Percentiles rank a stretch among this genome's conserved stretches.
Conservation (phyloP, 139 green algal species). For the Mychonastes homosphaera region DNA sequence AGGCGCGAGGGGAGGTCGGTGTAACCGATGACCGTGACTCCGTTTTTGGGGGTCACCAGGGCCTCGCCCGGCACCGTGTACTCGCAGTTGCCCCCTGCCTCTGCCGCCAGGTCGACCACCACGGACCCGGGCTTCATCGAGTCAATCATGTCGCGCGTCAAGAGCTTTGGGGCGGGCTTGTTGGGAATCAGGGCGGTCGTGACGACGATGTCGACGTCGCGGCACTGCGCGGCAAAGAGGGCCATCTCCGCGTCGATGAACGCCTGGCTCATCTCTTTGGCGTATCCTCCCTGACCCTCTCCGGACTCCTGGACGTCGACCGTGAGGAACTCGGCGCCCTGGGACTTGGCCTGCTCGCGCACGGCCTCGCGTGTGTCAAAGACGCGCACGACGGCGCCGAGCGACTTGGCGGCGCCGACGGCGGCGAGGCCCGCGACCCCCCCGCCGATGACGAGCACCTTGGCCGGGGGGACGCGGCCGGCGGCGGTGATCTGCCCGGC, state of each 20-base stretch:
- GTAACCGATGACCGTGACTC: conserved; percentile 75
- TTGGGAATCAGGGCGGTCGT: conserved; percentile 59
- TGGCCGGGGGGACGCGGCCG: conserved; percentile 59
- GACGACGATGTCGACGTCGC: conserved; percentile 88
- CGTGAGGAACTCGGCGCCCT: conserved; percentile 79
- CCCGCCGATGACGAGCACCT: conserved; percentile 67
- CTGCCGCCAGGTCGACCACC: conserved; percentile 78
- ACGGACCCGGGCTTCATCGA: conserved; percentile 69
- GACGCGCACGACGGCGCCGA: conserved; percentile 72
- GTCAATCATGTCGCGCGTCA: conserved; percentile 71
- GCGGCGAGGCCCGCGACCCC: conserved; percentile 66
- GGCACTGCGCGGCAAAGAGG: conserved; percentile 57
- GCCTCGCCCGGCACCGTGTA: conserved; percentile 36
- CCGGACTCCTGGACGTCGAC: conserved; percentile 67
- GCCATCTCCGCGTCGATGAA: conserved; percentile 68
- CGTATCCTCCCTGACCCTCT: conserved; percentile 63
- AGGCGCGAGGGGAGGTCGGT: conserved; percentile 79
- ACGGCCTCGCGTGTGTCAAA: conserved; percentile 72
- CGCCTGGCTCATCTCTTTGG: conserved; percentile 74
- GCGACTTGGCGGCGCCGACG: conserved; percentile 54
- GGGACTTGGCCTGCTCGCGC: conserved; percentile 61
- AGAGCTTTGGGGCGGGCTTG: conserved; percentile 72
- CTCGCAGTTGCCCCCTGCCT: conserved; percentile 44
- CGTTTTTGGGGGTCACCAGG: conserved; percentile 29
- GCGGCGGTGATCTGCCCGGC: conserved; percentile 84